Evolutionary conservation across 2,329 filamentous ascomycete species (phyloP).

Genomic region (Teratosphaeria pseudoeucalypti): DNA sequence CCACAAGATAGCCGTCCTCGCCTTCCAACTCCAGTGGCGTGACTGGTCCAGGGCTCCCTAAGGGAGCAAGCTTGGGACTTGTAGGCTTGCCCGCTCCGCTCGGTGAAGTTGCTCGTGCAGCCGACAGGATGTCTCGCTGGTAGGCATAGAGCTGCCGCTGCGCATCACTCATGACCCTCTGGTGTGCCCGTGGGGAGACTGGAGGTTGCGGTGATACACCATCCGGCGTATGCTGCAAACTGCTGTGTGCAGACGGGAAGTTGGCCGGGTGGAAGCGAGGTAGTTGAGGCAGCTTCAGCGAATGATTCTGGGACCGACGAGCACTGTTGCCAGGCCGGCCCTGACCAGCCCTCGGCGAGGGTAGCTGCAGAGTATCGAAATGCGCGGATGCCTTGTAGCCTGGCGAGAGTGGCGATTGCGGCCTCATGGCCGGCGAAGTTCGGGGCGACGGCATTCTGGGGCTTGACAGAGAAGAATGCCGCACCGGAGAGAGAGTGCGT

Average conservation of each 20-base stretch:
- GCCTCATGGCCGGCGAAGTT: slow-evolving; percentile 22
- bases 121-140: slow-evolving; percentile 33
- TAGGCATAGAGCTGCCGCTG: slow-evolving; percentile 40
- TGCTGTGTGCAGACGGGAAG: slow-evolving; percentile 30
- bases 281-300: slow-evolving; percentile 38
- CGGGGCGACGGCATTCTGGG: slow-evolving; percentile 25
- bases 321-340: slow-evolving; percentile 21
- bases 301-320: slow-evolving; percentile 26
- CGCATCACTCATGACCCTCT: slow-evolving; percentile 37
- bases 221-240: slow-evolving; percentile 28
- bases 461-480: slow-evolving; percentile 1
- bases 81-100: slow-evolving; percentile 17
- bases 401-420: slow-evolving; percentile 24
- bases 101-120: slow-evolving; percentile 8
- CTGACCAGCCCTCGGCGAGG: slow-evolving; percentile 20
- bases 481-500: slow-evolving; percentile 8
- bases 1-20: slow-evolving; percentile 35
- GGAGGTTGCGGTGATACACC: slow-evolving; percentile 30
- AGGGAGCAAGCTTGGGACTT: slow-evolving; percentile 39
- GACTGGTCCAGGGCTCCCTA: slow-evolving; percentile 42
- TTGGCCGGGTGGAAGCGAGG: slow-evolving; percentile 45
- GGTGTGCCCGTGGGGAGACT: slow-evolving; percentile 32
- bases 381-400: slow-evolving; percentile 10
- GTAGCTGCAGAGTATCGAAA: slow-evolving; percentile 21
- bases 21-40: slow-evolving; percentile 43